Conservation (phyloP, 108 stramenopile genomes). For the Seminavis robusta region DNA sequence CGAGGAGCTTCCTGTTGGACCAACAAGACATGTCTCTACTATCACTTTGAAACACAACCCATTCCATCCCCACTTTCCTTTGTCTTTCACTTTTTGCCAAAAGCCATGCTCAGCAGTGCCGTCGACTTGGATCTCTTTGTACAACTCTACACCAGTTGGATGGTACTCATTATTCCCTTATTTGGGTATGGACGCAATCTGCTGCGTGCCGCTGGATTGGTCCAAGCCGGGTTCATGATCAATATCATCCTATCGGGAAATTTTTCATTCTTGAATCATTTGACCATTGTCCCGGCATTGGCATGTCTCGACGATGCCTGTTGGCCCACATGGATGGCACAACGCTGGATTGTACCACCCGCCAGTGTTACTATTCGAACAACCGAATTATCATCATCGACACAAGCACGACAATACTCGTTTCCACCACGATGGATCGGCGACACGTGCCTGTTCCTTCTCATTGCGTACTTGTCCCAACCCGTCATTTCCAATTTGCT, state of each 20-base stretch:
- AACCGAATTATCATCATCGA: too few relatives aligned
- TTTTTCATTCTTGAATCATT: constrained; percentile 76
- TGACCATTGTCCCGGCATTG: constrained; percentile 75
- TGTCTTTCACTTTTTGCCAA: constrained; percentile 64
- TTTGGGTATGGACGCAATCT: background rate
- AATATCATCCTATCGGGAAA: constrained; percentile 74
- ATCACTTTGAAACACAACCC: constrained; percentile 84
- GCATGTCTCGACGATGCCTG: constrained; percentile 71
- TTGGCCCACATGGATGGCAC: constrained; percentile 27
- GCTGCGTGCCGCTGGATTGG: constrained; percentile 45
- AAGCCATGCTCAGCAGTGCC: constrained; percentile 29
- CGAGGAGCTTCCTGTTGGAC: constrained; percentile 77
- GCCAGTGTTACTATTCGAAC: too few relatives aligned
- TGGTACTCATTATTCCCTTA: constrained; percentile 45
- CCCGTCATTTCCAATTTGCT: constrained; percentile 60
- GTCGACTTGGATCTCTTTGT: constrained; percentile 73
- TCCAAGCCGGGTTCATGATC: constrained; percentile 62
- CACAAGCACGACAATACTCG: too few relatives aligned
- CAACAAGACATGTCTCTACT: constrained; percentile 65
- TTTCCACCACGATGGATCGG: constrained; percentile 18
- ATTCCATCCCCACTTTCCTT: constrained; percentile 70
- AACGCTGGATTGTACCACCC: background rate
- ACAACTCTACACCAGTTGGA: constrained; percentile 68
- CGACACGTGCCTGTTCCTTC: constrained; percentile 19
- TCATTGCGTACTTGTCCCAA: constrained; percentile 36